Evolutionary conservation across 768 basidiomycete species (phyloP), one percentile per base, ranked within the genome.

Genomic region (Hygrophorus russula): DNA sequence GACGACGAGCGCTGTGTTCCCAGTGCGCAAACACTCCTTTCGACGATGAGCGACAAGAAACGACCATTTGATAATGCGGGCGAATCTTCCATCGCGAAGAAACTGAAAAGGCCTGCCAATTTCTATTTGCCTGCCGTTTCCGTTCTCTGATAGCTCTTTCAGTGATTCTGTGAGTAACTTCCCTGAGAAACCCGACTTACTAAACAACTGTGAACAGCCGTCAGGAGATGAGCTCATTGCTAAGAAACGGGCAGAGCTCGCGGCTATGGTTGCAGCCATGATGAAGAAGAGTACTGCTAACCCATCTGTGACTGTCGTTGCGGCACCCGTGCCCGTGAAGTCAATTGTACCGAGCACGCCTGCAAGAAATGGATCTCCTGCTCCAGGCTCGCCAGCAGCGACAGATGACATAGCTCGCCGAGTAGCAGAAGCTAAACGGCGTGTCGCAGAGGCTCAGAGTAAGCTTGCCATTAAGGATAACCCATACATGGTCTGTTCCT

Each of bases 221-320:
- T 66, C 73, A 29, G 66, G 67, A 48, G 74, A 76, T 51, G 82
- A 74, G 24, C 72, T 87, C 52, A 88, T 90, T 43, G 81, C 82
- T 15, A 82, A 84, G 62, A 87, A 86, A 61, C 73, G 80, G 31
- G 85, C 87, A 5, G 84, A 90, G 60, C 80, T 93, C 48, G 72
- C 82, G 9, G 89, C 90, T 12, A 91, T 89, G 59, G 69, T 87
- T 17, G 89, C 89, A 2, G 78, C 79, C 2, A 81, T 88, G 73
- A 68, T 60, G 36, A 44, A 43, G 32, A 59, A 59, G 15, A 58
- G 63, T 1, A 46, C 68, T 27, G 60, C 61, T 2, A 49, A 61
- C 14, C 63, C 66, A 5, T 56, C 66, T 60, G 4, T 61, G 57
- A 18, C 50, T 50, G 12, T 13, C 49, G 29, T 60, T 74, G 13